phyloP scores from a whole-genome alignment of 2,329 filamentous ascomycete genomes.

The Biscogniauxia sp. region DNA sequence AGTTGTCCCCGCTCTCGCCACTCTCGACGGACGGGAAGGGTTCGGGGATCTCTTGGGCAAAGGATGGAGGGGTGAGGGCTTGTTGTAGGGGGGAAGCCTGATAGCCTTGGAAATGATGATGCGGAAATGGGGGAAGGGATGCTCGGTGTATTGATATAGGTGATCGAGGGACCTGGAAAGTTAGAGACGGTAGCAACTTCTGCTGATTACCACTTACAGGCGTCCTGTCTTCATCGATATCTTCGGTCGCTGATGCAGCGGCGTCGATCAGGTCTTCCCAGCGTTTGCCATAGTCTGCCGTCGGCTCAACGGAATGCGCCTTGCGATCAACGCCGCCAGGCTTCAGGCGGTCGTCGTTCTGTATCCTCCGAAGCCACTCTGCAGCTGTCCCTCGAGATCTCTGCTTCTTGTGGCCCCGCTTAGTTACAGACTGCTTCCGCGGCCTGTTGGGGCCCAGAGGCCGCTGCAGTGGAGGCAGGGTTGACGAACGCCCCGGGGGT shows the following conservation, averaged over 20 bases:
- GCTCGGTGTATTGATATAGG: slow-evolving; percentile 62
- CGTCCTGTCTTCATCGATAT: slow-evolving; percentile 85
- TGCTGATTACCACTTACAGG: slow-evolving; percentile 61
- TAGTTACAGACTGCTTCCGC: slow-evolving; percentile 82
- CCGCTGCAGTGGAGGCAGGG: slow-evolving; percentile 78
- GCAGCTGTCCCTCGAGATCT: slow-evolving; percentile 70
- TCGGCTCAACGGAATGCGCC: slow-evolving; percentile 81
- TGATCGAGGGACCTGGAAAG: slow-evolving; percentile 59
- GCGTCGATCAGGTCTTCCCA: slow-evolving; percentile 98
- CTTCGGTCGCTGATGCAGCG: slow-evolving; percentile 86
- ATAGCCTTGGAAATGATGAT: slow-evolving; percentile 68
- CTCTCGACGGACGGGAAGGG: slow-evolving; percentile 90
- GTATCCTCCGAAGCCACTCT: slow-evolving; percentile 59
- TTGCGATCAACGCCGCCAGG: slow-evolving; percentile 70
- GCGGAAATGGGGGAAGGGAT: slow-evolving; percentile 59
- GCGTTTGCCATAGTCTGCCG: slow-evolving; percentile 77
- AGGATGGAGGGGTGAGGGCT: slow-evolving; percentile 79
- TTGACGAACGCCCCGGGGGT: slow-evolving; percentile 83
- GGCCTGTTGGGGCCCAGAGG: slow-evolving; percentile 69
- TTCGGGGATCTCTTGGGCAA: slow-evolving; percentile 65
- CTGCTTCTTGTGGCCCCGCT: slow-evolving; percentile 78
- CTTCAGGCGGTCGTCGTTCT: slow-evolving; percentile 64
- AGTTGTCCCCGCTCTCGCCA: slow-evolving; percentile 68
- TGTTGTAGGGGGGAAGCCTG: slow-evolving; percentile 89
- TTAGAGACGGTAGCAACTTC: slow-evolving; percentile 44